Conservation (phyloP, 148 eudicot species). For the Chenopodium berlandieri region DNA sequence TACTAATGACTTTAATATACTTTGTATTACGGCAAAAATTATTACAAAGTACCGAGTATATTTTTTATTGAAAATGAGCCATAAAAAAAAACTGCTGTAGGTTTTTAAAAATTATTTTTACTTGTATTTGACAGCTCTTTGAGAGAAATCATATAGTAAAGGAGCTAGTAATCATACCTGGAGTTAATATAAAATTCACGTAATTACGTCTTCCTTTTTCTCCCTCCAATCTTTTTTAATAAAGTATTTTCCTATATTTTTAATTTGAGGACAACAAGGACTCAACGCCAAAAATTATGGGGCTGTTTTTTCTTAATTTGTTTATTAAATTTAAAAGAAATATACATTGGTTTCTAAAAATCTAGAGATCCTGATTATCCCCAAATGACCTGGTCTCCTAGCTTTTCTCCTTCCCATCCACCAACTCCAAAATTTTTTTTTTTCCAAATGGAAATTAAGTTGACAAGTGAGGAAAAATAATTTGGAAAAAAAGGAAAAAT, state of each 20-base stretch:
- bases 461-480: background rate
- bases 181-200: slow-evolving; percentile 7
- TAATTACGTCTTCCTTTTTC: background rate
- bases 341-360: slow-evolving; percentile 27
- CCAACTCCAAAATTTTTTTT: slow-evolving; percentile 15
- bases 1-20: no score
- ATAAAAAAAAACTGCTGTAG: no score
- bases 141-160: background rate
- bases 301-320: slow-evolving; percentile 12
- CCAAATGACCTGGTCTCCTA: slow-evolving; percentile 43
- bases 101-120: no score
- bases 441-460: slow-evolving; percentile 23
- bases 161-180: slow-evolving; percentile 5
- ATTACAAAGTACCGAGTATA: no score
- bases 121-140: no score
- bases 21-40: no score
- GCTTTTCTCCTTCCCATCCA: slow-evolving; percentile 35
- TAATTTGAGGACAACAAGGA: slow-evolving; percentile 4
- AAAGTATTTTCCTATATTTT: background rate
- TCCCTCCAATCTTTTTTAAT: background rate
- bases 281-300: slow-evolving; percentile 4
- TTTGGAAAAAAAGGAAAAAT: background rate
- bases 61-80: no score
- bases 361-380: slow-evolving; percentile 45
- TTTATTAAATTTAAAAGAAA: background rate